Evolutionary conservation across 768 basidiomycete species (phyloP), one percentile per base, ranked within the genome.

Genomic region (Lepiota brunneoincarnata): DNA sequence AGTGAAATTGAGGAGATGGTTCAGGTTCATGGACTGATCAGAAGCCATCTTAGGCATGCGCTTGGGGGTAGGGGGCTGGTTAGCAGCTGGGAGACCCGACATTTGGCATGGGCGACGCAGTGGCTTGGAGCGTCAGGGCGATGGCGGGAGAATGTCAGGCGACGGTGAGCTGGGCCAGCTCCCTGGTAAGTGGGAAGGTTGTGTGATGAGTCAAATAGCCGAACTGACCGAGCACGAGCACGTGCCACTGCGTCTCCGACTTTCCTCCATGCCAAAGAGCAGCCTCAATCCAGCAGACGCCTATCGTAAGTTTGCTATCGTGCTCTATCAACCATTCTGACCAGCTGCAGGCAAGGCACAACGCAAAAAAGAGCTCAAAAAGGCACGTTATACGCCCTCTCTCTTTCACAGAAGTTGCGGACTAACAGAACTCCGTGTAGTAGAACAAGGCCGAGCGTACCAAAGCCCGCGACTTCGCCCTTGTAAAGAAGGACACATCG

Each of bases 311-410:
- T 81, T 40, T 43, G 34, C 51, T 3, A 24, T 26, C 3, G 40
- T 35, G 56, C 12, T 14, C n/a, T 37, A 24, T 41, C n/a, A 24
- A 28, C 34, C 5, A 9, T 31, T 55, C 40, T 58, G 17, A 57
- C 23, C 21, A 60, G 49, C 24, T 34, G 31, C 61, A 97, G 94
- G 94, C 51, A 98, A 98, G 72, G 86, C 91, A 2, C 87, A 87
- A 66, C 80, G 92, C 55, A 94, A 93, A 70, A 98, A 94, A 67
- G 96, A 99, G 67, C 75, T 98, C 40, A 96, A 96, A 75, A 96
- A 93, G 87, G 93, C 86, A 71, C 60, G 82, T n/a, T n/a, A n/a
- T n/a, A n/a, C n/a, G n/a, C n/a, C 58, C 28, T 10, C 45, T 15
- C 1, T 4, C 14, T 38, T 18, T 20, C 20, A 20, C 14, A 36